Conservation (phyloP, 176 grass and related monocot genomes). For the Cenchrus americanus region DNA sequence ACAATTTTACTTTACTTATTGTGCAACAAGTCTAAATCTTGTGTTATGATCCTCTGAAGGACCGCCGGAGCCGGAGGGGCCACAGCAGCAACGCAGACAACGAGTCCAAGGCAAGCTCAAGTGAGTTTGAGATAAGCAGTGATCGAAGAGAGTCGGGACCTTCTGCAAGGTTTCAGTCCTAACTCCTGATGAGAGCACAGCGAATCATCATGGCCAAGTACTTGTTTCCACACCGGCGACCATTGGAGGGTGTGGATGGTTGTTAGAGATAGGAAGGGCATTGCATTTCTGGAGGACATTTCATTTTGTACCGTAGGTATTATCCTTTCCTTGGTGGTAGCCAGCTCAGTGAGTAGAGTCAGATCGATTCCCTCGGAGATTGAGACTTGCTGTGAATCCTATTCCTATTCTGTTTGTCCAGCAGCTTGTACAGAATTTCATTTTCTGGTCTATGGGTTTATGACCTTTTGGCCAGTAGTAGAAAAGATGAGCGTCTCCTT, state of each 20-base stretch:
- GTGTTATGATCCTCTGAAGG: slow-evolving; percentile 31
- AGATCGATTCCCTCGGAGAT: not conserved
- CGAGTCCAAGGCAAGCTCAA: slow-evolving; percentile 39
- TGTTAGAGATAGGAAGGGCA: slow-evolving; percentile 35
- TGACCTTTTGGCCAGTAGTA: not conserved
- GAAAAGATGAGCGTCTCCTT: not conserved
- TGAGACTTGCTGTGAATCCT: slow-evolving; percentile 13
- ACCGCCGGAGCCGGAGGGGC: slow-evolving; percentile 47
- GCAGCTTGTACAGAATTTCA: slow-evolving; percentile 43
- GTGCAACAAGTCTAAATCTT: not conserved
- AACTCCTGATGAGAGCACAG: slow-evolving; percentile 4
- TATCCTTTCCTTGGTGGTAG: slow-evolving; percentile 35
- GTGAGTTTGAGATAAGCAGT: slow-evolving; percentile 41
- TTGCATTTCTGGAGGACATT: slow-evolving; percentile 12
- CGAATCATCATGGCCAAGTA: not conserved
- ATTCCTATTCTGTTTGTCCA: slow-evolving; percentile 12
- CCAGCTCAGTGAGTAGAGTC: not conserved
- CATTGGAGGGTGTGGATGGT: not conserved
- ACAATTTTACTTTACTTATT: not conserved
- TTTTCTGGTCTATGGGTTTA: not conserved
- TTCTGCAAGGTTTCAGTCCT: slow-evolving; percentile 11
- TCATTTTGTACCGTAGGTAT: slow-evolving; percentile 30
- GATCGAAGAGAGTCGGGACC: slow-evolving; percentile 33
- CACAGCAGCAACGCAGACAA: slow-evolving; percentile 28
- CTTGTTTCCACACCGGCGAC: not conserved